phyloP scores from a whole-genome alignment of 805 yeast genomes.

The Gaillardinia entomophila region DNA sequence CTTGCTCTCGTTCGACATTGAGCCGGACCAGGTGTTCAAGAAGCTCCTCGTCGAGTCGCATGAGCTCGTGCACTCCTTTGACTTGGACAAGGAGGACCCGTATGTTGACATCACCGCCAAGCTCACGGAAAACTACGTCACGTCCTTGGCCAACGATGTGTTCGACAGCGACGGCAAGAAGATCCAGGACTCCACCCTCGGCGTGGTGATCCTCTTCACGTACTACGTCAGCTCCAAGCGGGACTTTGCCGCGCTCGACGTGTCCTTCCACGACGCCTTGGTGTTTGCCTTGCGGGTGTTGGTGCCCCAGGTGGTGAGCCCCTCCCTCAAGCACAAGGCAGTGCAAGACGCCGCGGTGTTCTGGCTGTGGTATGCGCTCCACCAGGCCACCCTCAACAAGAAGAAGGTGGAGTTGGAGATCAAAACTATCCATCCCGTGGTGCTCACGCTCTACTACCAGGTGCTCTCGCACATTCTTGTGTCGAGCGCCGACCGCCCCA shows the following conservation, averaged over 20 bases:
- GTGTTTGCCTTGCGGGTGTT: slow-evolving; percentile 19
- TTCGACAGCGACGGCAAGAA: slow-evolving; percentile 18
- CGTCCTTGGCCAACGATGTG: slow-evolving; percentile 19
- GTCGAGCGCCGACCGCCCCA: slow-evolving; percentile 7
- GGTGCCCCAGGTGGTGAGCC: slow-evolving; percentile 31
- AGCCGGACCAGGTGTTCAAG: slow-evolving; percentile 37
- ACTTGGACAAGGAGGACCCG: slow-evolving; percentile 16
- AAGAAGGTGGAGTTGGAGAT: slow-evolving; percentile 22
- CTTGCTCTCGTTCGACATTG: slow-evolving; percentile 62
- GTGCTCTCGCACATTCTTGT: slow-evolving; percentile 16
- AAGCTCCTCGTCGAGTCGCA: slow-evolving; percentile 31
- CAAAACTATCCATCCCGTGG: slow-evolving; percentile 21
- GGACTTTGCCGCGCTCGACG: not conserved
- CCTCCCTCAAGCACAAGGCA: slow-evolving; percentile 12
- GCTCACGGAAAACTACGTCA: slow-evolving; percentile 39
- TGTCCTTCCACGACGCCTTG: slow-evolving; percentile 14
- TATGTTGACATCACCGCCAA: slow-evolving; percentile 35
- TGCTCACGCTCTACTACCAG: slow-evolving; percentile 27
- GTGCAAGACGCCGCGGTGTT: slow-evolving; percentile 24
- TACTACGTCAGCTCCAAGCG: slow-evolving; percentile 5
- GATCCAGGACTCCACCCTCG: slow-evolving; percentile 25
- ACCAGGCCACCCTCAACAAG: slow-evolving; percentile 8
- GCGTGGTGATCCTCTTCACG: slow-evolving; percentile 13
- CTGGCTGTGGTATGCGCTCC: slow-evolving; percentile 36
- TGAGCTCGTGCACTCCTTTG: slow-evolving; percentile 33